Conservation (phyloP, 441 rosid genomes). For the Jatropha podagrica region DNA sequence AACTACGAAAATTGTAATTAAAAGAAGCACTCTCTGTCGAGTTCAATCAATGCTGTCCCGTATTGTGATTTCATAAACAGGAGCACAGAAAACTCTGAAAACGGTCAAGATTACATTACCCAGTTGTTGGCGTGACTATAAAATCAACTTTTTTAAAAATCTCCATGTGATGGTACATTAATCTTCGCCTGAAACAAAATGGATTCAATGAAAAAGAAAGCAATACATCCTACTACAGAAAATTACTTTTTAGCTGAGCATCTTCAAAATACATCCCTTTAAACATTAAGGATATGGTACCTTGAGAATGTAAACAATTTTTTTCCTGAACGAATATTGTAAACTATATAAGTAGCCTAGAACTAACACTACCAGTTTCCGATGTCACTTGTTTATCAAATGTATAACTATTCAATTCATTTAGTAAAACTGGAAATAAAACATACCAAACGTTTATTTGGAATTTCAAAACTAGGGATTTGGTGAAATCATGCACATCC, state of each 20-base stretch:
- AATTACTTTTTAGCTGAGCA: not conserved
- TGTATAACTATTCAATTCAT: too few species aligned
- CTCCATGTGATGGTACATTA: slow-evolving; percentile 75
- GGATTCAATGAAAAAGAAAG: slow-evolving; percentile 4
- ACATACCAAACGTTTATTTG: not conserved
- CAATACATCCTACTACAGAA: not conserved
- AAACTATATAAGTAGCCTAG: not conserved
- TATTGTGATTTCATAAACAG: not conserved
- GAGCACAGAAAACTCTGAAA: not conserved
- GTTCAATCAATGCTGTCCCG: not conserved
- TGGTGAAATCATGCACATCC: not conserved
- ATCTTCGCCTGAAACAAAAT: slow-evolving; percentile 62
- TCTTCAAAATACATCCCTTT: not conserved
- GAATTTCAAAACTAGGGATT: not conserved
- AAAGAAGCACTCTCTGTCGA: not conserved
- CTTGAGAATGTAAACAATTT: not conserved
- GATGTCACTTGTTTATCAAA: not conserved
- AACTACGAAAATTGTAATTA: not conserved
- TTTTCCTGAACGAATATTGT: not conserved
- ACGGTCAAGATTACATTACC: slow-evolving; percentile 38
- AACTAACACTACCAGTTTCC: not conserved
- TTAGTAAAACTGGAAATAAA: not conserved
- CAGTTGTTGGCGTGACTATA: slow-evolving; percentile 85
- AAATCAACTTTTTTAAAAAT: slow-evolving; percentile 81
- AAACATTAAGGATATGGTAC: not conserved